Base-by-base conservation (phyloP, 1,284 basidiomycete species). In the Microbotryum intermedium region DNA sequence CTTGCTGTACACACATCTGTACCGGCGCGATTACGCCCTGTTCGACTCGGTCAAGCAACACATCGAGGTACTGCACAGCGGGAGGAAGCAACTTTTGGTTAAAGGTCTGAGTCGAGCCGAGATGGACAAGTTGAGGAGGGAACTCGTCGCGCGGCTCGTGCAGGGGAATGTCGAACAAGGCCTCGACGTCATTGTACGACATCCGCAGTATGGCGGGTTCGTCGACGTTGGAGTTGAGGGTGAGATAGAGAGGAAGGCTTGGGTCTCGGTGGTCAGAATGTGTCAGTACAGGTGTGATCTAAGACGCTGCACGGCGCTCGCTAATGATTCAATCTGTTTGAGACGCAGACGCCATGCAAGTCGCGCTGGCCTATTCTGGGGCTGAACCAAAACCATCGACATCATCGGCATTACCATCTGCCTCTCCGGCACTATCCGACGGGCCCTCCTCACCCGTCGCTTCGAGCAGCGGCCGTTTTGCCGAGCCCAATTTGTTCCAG, bases 161-260 rank as follows among this genome's bases (percentile, higher is more conserved):
- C 84, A 83, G 58, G 91, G 90, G 50, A 98, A 97, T 73, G 81
- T 95, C 58, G 85, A 88, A 0, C 93, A 97, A 72, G 88, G 87
- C 4, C 77, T 97, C 50, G 94, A 97, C 72, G 85, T 97, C 61
- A 94, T 98, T 69, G 93, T 97, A 13, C 82, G 94, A 23, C 92
- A 97, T 76, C 88, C 93, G 16, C 85, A 84, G 11, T 90, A 88
- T 79, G 93, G 93, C 21, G 87, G 85, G 5, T 80, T 97, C 25
- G 87, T 93, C 29, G 90, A 75, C 47, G 69, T 53, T 1, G 69
- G 89, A 67, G 82, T 87, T 21, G 85, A 63, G 23, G 64, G 55
- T 8, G 55, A 66, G 9, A 50, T 68, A 13, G 66, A 68, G 26
- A 59, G 53, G 25, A 55, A 57, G 39, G 62, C 60, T 0, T 72